Conservation (phyloP, 2,329 filamentous ascomycete species). For the Chaetomium sp. region DNA sequence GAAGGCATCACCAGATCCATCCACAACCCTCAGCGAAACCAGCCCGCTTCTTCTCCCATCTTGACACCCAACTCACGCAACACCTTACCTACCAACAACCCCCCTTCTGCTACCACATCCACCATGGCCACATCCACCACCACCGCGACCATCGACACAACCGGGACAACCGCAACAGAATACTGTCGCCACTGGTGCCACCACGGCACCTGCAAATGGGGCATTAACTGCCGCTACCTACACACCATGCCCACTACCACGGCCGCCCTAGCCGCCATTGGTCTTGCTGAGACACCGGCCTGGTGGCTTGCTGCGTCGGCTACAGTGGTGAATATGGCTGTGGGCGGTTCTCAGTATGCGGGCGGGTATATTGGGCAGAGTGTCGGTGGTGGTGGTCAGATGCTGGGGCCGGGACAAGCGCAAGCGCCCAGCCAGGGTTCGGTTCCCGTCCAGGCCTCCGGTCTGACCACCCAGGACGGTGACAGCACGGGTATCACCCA, state of each 20-base stretch:
- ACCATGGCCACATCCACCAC: neutral
- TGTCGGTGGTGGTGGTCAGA: too few relatives aligned
- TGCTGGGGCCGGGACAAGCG: too few relatives aligned
- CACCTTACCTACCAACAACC: neutral
- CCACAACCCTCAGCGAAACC: neutral
- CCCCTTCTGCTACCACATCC: neutral
- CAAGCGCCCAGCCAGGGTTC: too few relatives aligned
- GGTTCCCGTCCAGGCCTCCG: too few relatives aligned
- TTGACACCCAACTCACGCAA: neutral
- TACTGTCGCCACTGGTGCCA: conserved; percentile 45
- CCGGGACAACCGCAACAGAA: neutral
- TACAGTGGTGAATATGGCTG: too few relatives aligned
- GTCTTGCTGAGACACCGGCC: conserved; percentile 35
- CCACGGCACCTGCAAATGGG: conserved; percentile 42
- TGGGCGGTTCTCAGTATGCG: too few relatives aligned
- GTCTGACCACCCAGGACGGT: too few relatives aligned
- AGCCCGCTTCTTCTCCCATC: neutral
- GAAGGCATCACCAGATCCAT: neutral
- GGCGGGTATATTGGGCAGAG: too few relatives aligned
- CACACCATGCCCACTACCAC: conserved; percentile 43
- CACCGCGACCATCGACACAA: neutral
- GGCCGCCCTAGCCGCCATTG: conserved; percentile 36
- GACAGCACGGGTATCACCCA: too few relatives aligned
- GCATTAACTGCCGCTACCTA: conserved; percentile 35
- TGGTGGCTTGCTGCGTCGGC: conserved; percentile 33